phyloP scores from a whole-genome alignment of 192 early-diverging fungal species.

The Coemansia sp. region DNA sequence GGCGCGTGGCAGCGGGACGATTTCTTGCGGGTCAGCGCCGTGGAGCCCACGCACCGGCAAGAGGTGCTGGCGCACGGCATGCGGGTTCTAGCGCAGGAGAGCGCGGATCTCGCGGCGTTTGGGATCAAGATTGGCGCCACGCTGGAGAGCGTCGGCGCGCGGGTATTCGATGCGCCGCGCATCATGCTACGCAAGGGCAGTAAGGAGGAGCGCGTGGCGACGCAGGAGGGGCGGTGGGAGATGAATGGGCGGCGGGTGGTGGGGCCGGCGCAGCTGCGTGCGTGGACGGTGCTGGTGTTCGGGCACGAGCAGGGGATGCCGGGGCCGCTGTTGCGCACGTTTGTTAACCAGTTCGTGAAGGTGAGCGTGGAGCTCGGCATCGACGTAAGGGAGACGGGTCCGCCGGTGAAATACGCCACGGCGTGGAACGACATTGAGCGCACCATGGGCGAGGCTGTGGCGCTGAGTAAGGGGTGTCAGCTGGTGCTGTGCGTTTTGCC shows the following conservation, averaged over 20 bases:
- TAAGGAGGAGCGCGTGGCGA: background rate
- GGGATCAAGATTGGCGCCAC: constrained; percentile 8
- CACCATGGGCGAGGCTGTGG: background rate
- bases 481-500: constrained; percentile 36
- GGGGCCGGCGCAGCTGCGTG: background rate
- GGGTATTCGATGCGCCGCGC: constrained; percentile 10
- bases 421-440: background rate
- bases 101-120: constrained; percentile 2
- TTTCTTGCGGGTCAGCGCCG: background rate
- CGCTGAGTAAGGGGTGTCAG: background rate
- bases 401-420: constrained; percentile 12
- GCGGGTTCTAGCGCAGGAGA: background rate
- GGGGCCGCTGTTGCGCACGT: background rate
- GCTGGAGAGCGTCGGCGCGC: constrained; percentile 9
- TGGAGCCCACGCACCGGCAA: background rate
- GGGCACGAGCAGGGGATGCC: constrained; percentile 6
- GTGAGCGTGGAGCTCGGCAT: constrained; percentile 10
- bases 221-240: constrained; percentile 9
- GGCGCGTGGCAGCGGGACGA: constrained; percentile 10
- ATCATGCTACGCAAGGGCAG: background rate
- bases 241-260: background rate
- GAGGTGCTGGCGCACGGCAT: constrained; percentile 1
- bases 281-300: constrained; percentile 34
- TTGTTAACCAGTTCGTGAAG: constrained; percentile 23
- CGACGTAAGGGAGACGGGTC: constrained; percentile 11